These are phyloP conservation scores for Claviceps humidiphila DNA, from an alignment of 2,329 filamentous ascomycete species.

Conservation along the genomic window DNA sequence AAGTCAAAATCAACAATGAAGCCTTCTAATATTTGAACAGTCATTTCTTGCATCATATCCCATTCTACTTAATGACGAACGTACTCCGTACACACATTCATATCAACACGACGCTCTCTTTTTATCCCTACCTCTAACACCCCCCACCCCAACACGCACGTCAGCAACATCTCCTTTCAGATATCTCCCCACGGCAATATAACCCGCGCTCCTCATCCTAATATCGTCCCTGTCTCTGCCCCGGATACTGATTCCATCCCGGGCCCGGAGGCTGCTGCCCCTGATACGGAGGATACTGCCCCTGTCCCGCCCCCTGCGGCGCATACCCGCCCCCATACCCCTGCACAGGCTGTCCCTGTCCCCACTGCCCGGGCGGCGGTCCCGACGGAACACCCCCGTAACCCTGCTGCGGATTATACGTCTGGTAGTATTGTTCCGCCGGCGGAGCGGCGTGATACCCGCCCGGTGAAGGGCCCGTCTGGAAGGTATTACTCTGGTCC, in stretches of 20 bases:
- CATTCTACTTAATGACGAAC: too few relatives aligned
- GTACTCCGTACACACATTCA: too few relatives aligned
- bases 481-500: conserved; percentile 7
- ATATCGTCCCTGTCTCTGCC: conserved; percentile 18
- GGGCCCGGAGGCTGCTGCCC: conserved; percentile 14
- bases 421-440: conserved; percentile 17
- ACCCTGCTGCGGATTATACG: conserved; percentile 15
- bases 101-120: too few relatives aligned
- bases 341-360: conserved; percentile 6
- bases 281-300: conserved; percentile 13
- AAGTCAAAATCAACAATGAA: too few relatives aligned
- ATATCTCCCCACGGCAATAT: background rate
- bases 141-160: too few relatives aligned
- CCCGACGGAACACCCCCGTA: conserved; percentile 11
- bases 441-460: conserved; percentile 21
- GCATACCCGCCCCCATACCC: conserved; percentile 13
- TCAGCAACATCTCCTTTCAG: background rate
- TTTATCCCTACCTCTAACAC: too few relatives aligned
- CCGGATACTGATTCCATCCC: conserved; percentile 24
- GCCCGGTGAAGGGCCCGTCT: conserved; percentile 11
- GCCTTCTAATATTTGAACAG: too few relatives aligned
- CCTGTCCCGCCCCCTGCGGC: conserved; percentile 7
- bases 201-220: background rate
- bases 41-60: too few relatives aligned
- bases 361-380: conserved; percentile 10